Base-by-base conservation (phyloP, 768 basidiomycete genomes). In the Serendipita sp. region DNA sequence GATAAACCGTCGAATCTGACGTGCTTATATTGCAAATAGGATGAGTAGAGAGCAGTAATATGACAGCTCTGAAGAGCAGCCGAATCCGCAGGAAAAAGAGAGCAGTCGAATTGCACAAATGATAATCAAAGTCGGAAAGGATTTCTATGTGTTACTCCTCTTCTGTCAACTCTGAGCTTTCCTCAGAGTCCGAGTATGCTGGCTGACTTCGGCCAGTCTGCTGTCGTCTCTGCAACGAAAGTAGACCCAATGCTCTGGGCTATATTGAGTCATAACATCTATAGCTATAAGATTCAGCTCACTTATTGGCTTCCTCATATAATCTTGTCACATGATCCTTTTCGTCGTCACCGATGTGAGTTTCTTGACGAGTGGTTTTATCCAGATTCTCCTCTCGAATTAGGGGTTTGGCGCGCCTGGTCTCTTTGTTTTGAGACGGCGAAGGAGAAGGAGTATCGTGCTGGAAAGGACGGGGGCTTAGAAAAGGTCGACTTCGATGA, bases 301-400 rank as follows among this genome's bases (percentile, higher is more conserved):
- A 60, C 56, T 28, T 3, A 60, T 60, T 60, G 7, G 56, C 56
- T n/a, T 60, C 56, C n/a, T 60, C 56, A n/a, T 60, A 60, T 8
- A 60, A 8, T 8, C 56, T n/a, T 7, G 56, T 60, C 7, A 60
- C 56, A n/a, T 10, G 16, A 37, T 60, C 56, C 56, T 32, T 60
- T 32, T 60, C 56, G 32, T 3, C 35, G 24, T 28, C n/a, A 24
- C 35, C 56, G 2, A 60, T 37, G 28, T 32, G 28, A n/a, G 35
- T 35, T 8, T 35, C 56, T n/a, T 28, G 24, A n/a, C 4, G 28
- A 4, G 56, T 3, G 5, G 7, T n/a, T 28, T 28, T 24, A 32
- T 18, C 28, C 10, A 13, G 13, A 41, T 41, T 41, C 5, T 41
- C 38, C 38, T 13, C 38, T 13, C 7, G 13, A 41, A 41, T 13